Percentiles rank a stretch among this genome's conserved stretches.
phyloP scores from a whole-genome alignment of 306 rosid genomes.

The Gastrolobium bilobum region DNA sequence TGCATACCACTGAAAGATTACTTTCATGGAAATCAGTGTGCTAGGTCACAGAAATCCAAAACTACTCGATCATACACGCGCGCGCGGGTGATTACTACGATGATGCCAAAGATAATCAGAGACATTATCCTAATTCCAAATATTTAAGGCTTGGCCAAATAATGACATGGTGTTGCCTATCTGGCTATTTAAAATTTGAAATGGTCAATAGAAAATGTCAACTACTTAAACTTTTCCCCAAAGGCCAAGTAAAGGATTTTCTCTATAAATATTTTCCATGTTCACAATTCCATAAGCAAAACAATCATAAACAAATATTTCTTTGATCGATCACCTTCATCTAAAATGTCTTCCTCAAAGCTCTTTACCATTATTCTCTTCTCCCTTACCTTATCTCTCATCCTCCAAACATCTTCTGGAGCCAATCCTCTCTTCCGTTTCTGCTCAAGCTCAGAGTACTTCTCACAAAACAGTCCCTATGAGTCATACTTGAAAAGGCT shows the following conservation, averaged over 20 bases:
- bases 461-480: slow-evolving; percentile 35
- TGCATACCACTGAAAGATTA: no score
- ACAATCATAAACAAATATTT: neutral
- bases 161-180: no score
- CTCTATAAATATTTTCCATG: slow-evolving; percentile 34
- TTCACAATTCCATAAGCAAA: slow-evolving; percentile 11
- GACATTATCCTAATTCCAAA: neutral
- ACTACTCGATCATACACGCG: no score
- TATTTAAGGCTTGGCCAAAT: no score
- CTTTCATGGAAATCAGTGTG: no score
- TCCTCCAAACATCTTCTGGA: slow-evolving; percentile 52
- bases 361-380: neutral
- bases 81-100: no score
- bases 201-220: no score
- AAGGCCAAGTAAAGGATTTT: neutral
- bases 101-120: neutral
- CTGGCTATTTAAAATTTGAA: no score
- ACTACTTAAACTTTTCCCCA: neutral
- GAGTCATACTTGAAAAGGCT: slow-evolving; percentile 33
- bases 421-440: slow-evolving; percentile 60
- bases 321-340: slow-evolving; percentile 26
- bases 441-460: slow-evolving; percentile 55
- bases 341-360: slow-evolving; percentile 47
- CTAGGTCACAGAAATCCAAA: no score
- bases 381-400: slow-evolving; percentile 30